Base-by-base conservation (phyloP, 2,329 filamentous ascomycete genomes). In the Fusarium sp. region DNA sequence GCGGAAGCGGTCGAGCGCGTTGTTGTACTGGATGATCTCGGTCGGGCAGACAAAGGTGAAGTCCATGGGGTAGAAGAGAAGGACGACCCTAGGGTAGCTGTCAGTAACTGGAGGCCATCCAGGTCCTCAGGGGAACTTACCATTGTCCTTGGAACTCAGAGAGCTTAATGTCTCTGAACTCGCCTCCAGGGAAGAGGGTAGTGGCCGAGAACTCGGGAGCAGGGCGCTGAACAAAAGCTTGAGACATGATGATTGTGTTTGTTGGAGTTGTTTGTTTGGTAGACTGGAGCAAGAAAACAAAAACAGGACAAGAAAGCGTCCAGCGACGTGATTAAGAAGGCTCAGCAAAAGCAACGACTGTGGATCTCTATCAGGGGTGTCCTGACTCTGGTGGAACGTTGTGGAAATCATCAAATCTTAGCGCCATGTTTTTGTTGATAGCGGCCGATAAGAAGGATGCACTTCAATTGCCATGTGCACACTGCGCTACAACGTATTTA, bases 1-100 rank as follows among this genome's bases (percentile, higher is more conserved):
- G 62, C 81, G 79, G 78, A 90, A 89, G 71, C 88, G 85, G 54
- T 84, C 75, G n/a, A 86, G 81, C 53, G 86, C 85, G 56, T 88
- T 85, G 77, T 85, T 87, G 80, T 86, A 90, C 73, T 88, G 86
- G 73, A 88, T 84, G 78, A 90, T 89, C 78, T 90, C 86, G 74
- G 86, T 88, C 26, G 86, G 86, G 81, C 88, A 90, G 75, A 90
- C 87, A 70, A 89, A 90, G 69, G 87, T 89, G 83, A 88, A 90
- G 72, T 89, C 88, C 79, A 89, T 87, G 57, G 88, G 88, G 77
- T 89, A 87, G 82, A 90, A 90, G 67, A 87, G 84, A 32, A 90
- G 86, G 71, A 89, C 81, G 60, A 89, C 84, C 88, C 88, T 82
- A 24, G 0, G n/a, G 9, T 4, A 8, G 12, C 7, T 28, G 38